Conservation (phyloP, 2,329 filamentous ascomycete genomes). For the Paracorniculantispora psalliotae region DNA sequence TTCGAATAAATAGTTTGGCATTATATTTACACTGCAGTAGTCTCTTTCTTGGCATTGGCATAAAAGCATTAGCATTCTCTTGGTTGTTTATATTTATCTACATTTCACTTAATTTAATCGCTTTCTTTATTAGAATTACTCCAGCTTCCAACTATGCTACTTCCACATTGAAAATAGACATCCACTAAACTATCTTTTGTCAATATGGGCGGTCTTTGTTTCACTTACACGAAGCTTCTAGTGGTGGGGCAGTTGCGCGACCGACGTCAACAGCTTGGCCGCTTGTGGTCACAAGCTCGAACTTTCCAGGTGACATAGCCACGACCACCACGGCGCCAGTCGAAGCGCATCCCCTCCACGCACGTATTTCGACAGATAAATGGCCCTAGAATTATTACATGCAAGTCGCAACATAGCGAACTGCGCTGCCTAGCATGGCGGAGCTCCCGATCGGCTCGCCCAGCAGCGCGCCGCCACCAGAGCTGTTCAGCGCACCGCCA, state of each 20-base stretch:
- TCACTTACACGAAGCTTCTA: neutral
- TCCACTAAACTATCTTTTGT: neutral
- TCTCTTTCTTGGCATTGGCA: too few species aligned
- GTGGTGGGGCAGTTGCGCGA: slow-evolving; percentile 11
- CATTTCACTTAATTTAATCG: too few species aligned
- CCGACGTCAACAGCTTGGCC: neutral
- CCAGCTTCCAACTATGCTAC: too few species aligned
- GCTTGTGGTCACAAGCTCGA: neutral
- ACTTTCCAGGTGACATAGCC: neutral
- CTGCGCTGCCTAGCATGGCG: neutral
- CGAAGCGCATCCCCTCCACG: neutral
- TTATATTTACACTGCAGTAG: too few species aligned
- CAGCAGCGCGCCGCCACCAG: neutral
- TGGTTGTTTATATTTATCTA: too few species aligned
- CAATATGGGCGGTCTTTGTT: too few species aligned
- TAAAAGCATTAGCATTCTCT: too few species aligned
- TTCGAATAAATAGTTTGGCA: neutral
- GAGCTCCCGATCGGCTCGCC: slow-evolving; percentile 1
- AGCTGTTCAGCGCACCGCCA: neutral
- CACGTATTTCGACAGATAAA: neutral
- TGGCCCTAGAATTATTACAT: neutral
- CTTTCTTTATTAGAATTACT: too few species aligned
- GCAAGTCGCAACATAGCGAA: neutral
- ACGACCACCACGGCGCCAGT: neutral
- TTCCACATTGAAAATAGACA: neutral